Conservation (phyloP, 225 moss, liverwort and hornwort species). For the Physcomitrellopsis africana region DNA sequence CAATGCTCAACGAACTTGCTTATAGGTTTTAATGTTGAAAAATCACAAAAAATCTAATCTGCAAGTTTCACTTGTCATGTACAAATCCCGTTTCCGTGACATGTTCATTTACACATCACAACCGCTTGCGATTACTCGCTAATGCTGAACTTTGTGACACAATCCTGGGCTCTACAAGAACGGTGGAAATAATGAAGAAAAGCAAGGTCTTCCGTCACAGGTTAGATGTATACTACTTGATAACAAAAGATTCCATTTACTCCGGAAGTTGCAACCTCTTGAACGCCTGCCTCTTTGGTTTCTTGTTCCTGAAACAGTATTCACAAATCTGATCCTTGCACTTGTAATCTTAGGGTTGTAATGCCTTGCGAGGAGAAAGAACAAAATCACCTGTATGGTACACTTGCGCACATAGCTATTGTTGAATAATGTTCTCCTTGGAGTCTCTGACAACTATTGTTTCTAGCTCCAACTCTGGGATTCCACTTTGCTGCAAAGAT, state of each 20-base stretch:
- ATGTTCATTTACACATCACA: constrained; percentile 30
- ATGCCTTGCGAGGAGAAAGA: constrained; percentile 19
- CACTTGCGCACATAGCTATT: constrained; percentile 36
- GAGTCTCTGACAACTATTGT: constrained; percentile 1
- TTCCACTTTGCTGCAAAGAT: constrained; percentile 57
- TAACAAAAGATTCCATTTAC: constrained; percentile 13
- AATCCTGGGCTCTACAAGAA: background rate
- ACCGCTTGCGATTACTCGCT: constrained; percentile 14
- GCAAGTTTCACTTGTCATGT: constrained; percentile 1
- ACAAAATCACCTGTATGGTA: constrained; percentile 33
- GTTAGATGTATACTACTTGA: constrained; percentile 1
- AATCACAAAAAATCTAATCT: background rate
- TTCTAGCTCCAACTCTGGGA: constrained; percentile 44
- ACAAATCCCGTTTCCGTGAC: constrained; percentile 18
- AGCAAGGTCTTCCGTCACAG: background rate
- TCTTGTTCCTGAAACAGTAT: constrained; percentile 21
- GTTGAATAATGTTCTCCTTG: constrained; percentile 31
- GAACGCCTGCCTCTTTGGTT: constrained; percentile 14
- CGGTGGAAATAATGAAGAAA: constrained; percentile 16
- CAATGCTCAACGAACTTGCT: background rate
- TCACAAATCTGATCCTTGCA: constrained; percentile 21
- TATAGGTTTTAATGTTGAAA: background rate
- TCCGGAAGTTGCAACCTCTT: background rate
- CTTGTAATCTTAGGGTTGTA: background rate
- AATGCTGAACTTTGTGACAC: constrained; percentile 21